These are phyloP conservation scores for Vigna reflexopilosa DNA, from an alignment of 306 rosid species.

Conservation along the genomic window DNA sequence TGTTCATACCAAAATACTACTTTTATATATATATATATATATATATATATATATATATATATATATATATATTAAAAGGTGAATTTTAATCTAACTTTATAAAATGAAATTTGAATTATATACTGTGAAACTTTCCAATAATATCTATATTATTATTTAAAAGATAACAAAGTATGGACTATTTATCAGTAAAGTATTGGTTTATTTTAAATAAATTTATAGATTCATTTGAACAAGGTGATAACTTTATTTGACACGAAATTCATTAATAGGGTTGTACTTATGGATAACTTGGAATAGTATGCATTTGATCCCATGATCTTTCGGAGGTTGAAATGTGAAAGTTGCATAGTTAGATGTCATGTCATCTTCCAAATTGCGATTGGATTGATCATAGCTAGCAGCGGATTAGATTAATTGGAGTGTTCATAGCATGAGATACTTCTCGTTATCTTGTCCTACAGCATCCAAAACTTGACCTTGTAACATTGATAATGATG, in stretches of 20 bases:
- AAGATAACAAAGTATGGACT: background rate
- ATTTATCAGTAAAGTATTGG: background rate
- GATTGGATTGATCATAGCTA: constrained; percentile 18
- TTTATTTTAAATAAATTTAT: background rate
- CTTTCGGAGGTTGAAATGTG: background rate
- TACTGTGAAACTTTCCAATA: too few relatives aligned
- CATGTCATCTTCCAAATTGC: background rate
- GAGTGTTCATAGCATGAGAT: constrained; percentile 1
- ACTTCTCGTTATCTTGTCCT: background rate
- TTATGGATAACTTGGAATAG: background rate
- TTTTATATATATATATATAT: background rate
- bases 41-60: background rate
- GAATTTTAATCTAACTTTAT: too few relatives aligned
- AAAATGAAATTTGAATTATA: too few relatives aligned
- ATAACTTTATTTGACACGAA: background rate
- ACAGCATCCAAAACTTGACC: background rate
- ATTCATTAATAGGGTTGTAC: background rate
- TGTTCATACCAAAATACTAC: too few relatives aligned
- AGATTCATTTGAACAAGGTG: background rate
- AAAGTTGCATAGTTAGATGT: background rate
- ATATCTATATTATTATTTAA: background rate
- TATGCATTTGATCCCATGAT: background rate
- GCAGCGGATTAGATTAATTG: background rate
- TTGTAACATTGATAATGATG: constrained; percentile 34
- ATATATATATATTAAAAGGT: too few relatives aligned